These are phyloP conservation scores for Buxus sempervirens DNA, from an alignment of 164 flowering plant genomes.

Conservation along the genomic window DNA sequence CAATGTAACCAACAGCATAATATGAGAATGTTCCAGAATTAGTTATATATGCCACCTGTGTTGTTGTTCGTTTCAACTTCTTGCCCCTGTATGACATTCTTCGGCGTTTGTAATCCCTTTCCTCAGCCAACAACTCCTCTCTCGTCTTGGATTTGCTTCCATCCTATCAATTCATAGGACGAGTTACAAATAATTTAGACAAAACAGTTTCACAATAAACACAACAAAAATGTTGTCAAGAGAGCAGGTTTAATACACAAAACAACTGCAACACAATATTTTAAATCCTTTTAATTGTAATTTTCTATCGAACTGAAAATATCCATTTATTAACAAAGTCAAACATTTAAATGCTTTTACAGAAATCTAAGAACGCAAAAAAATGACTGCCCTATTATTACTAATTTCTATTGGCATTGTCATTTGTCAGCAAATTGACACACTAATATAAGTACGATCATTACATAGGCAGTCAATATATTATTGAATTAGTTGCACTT, in stretches of 20 bases:
- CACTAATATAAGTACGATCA: not conserved
- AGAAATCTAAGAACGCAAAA: not conserved
- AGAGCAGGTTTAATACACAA: too few relatives aligned
- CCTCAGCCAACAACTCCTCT: conserved; percentile 96
- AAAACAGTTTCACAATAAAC: too few relatives aligned
- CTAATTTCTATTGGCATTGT: not conserved
- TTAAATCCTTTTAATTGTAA: not conserved
- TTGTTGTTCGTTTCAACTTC: conserved; percentile 66
- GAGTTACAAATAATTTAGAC: not conserved
- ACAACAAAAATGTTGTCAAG: too few relatives aligned
- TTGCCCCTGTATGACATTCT: conserved; percentile 98
- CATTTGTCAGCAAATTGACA: not conserved
- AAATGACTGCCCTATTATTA: not conserved
- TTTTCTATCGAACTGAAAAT: not conserved
- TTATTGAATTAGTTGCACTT: not conserved
- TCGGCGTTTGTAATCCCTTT: conserved; percentile 96
- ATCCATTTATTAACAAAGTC: too few relatives aligned
- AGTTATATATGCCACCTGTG: conserved; percentile 44
- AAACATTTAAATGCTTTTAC: not conserved
- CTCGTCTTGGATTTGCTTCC: conserved; percentile 52
- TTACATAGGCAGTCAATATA: too few relatives aligned
- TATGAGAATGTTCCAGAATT: not conserved
- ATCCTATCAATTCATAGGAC: conserved; percentile 36
- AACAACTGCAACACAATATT: not conserved
- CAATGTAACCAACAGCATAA: not conserved